Evolutionary conservation across 208 protist species (phyloP), one percentile per base, ranked within the genome.

Genomic region (Wallacemonas rigidus): DNA sequence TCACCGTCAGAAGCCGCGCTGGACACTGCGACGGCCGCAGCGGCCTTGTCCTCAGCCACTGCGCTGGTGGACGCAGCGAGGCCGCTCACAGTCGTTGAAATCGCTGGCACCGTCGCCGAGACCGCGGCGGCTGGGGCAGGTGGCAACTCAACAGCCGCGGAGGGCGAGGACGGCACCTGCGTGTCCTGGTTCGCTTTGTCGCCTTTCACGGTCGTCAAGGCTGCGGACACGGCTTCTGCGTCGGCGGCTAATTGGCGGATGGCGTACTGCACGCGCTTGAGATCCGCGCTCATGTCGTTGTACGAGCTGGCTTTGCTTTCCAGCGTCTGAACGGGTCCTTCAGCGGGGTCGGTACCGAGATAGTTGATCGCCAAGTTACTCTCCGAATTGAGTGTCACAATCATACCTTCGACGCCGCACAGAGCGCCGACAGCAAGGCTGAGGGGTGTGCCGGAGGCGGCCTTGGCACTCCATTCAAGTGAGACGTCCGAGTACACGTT

Each of bases 321-420:
- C 14, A 96, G 62, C 2, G 87, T 82, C 55, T 90, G 85, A 35
- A 94, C 83, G 0, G 88, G 86, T 1, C 86, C 74, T 2, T 88
- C 85, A 0, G 89, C 83, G 2, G 95, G 95, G 74, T 98, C 95
- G 2, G 96, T 98, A 56, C 97, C 97, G 11, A 99, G 82, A 83
- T 99, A 99, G 70, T 90, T 92, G 17, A 96, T 74, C 11, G 80
- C 69, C 2, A 98, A 63, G 3, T 39, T 72, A 39, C 92, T 92
- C 11, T 93, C 80, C 0, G 86, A 75, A 62, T 63, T 75, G 12
- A 98, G 78, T 1, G 83, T 74, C 1, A 94, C 75, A 53, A 98
- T 88, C 75, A 98, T 85, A 45, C 94, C 94, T 14, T 87, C 62
- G 5, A 88, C 77, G 5, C 82, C 81, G 43, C 86, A 90, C 12